Percentiles rank a stretch among this genome's conserved stretches.
phyloP scores from a whole-genome alignment of 2,329 filamentous ascomycete species.

The Dissoconium aciculare region DNA sequence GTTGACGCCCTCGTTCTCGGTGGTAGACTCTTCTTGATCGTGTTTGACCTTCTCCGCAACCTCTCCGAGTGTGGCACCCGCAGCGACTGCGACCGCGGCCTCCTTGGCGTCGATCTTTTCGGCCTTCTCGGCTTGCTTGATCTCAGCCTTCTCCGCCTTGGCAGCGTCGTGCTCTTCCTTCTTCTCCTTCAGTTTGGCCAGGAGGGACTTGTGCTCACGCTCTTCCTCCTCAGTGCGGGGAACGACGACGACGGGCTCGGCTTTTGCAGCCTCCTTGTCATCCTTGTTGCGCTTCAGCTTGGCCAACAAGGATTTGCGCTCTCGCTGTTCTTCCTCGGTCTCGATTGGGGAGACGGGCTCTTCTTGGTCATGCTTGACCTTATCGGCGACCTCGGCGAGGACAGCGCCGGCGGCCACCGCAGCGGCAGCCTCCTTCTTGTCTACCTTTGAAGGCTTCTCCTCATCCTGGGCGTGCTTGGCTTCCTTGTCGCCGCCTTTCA shows the following conservation, averaged over 20 bases:
- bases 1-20: conserved; percentile 6
- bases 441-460: background rate
- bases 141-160: conserved; percentile 5
- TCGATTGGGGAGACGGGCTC: too few relatives aligned
- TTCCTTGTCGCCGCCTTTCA: background rate
- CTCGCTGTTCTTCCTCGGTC: conserved; percentile 2
- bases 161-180: too few relatives aligned
- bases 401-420: conserved; percentile 9
- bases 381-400: conserved; percentile 6
- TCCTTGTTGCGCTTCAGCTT: conserved; percentile 6
- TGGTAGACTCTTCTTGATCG: conserved; percentile 5
- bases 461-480: too few relatives aligned
- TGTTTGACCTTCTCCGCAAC: conserved; percentile 5
- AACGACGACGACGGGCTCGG: too few relatives aligned
- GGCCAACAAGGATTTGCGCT: too few relatives aligned
- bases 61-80: conserved; percentile 7
- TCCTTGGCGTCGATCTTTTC: background rate
- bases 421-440: conserved; percentile 1
- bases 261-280: conserved; percentile 5
- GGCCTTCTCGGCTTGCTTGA: too few relatives aligned
- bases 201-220: too few relatives aligned
- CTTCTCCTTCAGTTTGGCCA: too few relatives aligned
- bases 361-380: conserved; percentile 6
- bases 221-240: too few relatives aligned
- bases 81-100: conserved; percentile 7